Conservation (phyloP, 1,284 basidiomycete genomes). For the Sanghuangporus baumii region DNA sequence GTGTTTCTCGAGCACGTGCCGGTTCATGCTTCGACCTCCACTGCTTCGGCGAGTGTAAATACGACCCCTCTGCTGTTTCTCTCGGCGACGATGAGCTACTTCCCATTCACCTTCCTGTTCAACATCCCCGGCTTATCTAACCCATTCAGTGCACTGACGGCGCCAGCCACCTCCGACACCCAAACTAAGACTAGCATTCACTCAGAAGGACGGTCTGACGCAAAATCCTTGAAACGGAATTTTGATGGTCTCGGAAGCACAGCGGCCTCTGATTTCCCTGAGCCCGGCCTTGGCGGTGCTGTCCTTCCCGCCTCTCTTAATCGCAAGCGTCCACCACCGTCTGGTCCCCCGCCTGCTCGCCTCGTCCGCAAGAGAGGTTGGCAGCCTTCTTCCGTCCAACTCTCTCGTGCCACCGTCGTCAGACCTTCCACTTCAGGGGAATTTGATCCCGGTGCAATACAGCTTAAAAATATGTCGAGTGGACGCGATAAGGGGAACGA, state of each 20-base stretch:
- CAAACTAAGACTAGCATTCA: constrained; percentile 20
- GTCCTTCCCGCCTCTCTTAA: constrained; percentile 6
- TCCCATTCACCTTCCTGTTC: constrained; percentile 63
- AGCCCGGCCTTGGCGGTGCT: not conserved
- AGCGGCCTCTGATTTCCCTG: not conserved
- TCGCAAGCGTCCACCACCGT: constrained; percentile 25
- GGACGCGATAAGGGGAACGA: constrained; percentile 30
- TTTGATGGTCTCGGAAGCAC: not conserved
- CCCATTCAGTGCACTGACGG: constrained; percentile 40
- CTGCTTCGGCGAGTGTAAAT: not conserved
- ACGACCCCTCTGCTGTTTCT: not conserved
- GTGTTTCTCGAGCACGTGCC: not conserved
- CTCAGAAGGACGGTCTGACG: constrained; percentile 21
- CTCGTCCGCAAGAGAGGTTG: constrained; percentile 60
- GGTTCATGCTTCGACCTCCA: not conserved
- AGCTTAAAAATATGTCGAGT: constrained; percentile 45
- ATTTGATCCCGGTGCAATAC: constrained; percentile 42
- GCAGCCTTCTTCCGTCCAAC: constrained; percentile 55
- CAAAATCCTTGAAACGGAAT: constrained; percentile 14
- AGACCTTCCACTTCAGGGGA: constrained; percentile 52
- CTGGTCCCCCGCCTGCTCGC: constrained; percentile 29
- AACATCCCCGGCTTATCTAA: constrained; percentile 57
- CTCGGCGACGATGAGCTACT: constrained; percentile 35
- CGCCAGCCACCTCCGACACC: constrained; percentile 19
- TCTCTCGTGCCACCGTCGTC: constrained; percentile 45